phyloP scores from a whole-genome alignment of 2,329 filamentous ascomycete species.

The Curvularia eragrostidis region DNA sequence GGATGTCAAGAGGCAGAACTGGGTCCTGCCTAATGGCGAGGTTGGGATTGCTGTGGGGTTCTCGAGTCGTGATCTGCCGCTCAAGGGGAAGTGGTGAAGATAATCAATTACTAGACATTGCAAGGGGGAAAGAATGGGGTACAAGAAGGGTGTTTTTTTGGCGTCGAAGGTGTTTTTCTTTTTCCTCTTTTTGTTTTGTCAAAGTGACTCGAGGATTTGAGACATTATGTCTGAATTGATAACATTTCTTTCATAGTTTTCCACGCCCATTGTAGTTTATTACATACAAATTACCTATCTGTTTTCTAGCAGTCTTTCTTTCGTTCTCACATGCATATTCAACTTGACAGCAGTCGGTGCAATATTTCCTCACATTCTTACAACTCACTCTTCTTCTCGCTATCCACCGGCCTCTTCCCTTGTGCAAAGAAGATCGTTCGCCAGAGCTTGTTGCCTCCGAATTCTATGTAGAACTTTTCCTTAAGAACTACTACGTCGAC shows the following conservation, averaged over 20 bases:
- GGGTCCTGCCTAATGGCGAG: conserved; percentile 48
- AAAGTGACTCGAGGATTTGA: neutral
- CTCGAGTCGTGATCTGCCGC: conserved; percentile 42
- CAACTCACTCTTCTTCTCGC: conserved; percentile 37
- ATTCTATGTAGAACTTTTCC: conserved; percentile 57
- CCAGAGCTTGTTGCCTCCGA: conserved; percentile 48
- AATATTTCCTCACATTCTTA: conserved; percentile 1
- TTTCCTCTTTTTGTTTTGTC: neutral
- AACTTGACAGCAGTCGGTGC: no score
- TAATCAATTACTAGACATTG: conserved; percentile 4
- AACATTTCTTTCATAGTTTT: neutral
- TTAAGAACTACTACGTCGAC: conserved; percentile 65
- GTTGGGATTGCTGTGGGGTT: conserved; percentile 44
- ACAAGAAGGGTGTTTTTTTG: neutral
- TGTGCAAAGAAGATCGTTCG: conserved; percentile 60
- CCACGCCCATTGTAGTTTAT: neutral
- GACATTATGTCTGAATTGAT: neutral
- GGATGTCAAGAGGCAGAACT: conserved; percentile 51
- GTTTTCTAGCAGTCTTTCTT: neutral
- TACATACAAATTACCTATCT: neutral
- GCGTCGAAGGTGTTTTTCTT: conserved; percentile 1
- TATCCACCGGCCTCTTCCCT: conserved; percentile 53
- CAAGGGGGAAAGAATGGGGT: conserved; percentile 1
- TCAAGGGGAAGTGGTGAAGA: conserved; percentile 41
- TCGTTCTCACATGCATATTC: no score